Evolutionary conservation across 2,329 filamentous ascomycete genomes (phyloP).

Genomic region (Pseudogymnoascus sp.): DNA sequence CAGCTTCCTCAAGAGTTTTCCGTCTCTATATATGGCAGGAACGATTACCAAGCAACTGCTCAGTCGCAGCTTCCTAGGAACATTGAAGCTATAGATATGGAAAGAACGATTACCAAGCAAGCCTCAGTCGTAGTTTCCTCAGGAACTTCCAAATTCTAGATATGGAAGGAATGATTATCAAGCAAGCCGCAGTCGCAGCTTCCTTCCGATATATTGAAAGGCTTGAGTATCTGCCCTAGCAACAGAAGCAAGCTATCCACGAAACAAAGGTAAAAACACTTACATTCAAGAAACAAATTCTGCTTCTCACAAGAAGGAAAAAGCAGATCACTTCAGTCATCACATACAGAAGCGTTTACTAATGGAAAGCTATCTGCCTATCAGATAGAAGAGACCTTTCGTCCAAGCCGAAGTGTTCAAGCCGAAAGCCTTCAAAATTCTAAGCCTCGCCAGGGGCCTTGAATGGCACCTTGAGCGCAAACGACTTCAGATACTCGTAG

Average conservation of each 20-base stretch:
- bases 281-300: not conserved
- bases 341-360: not conserved
- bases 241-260: no score
- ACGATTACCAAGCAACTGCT: not conserved
- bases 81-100: not conserved
- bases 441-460: conserved; percentile 10
- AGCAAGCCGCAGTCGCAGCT: not conserved
- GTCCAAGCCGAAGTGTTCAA: conserved; percentile 12
- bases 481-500: conserved; percentile 77
- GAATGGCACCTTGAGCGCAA: conserved; percentile 49
- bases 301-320: not conserved
- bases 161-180: not conserved
- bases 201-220: not conserved
- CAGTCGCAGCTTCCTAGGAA: not conserved
- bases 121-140: not conserved
- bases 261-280: not conserved
- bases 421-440: conserved; percentile 2
- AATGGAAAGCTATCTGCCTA: conserved; percentile 1
- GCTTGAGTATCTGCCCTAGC: no score
- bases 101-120: not conserved
- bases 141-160: not conserved
- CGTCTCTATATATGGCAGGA: not conserved
- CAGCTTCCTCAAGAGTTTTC: not conserved
- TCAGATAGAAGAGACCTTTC: not conserved
- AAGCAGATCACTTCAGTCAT: not conserved